These are phyloP conservation scores for Pseudozyma thailandica DNA, from an alignment of 1,284 basidiomycete genomes.

Conservation along the genomic window DNA sequence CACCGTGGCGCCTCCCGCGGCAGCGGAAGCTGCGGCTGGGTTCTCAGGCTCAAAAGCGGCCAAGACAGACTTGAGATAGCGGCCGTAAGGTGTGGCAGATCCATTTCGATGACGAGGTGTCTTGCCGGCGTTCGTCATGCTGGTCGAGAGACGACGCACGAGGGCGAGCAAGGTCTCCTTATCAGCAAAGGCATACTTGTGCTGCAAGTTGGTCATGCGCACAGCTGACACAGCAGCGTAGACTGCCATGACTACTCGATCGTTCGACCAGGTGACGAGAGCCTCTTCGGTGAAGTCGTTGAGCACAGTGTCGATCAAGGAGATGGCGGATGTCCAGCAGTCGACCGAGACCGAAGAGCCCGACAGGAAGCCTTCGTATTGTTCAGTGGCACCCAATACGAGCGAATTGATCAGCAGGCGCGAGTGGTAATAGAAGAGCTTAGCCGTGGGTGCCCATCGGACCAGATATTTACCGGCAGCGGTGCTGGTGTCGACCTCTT, in stretches of 20 bases:
- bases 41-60: constrained; percentile 43
- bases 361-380: constrained; percentile 41
- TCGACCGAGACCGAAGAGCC: constrained; percentile 50
- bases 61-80: constrained; percentile 53
- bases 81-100: constrained; percentile 55
- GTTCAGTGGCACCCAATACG: constrained; percentile 53
- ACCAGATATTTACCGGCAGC: constrained; percentile 54
- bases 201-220: constrained; percentile 53
- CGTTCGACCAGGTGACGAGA: constrained; percentile 55
- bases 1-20: constrained; percentile 2
- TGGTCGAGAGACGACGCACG: constrained; percentile 38
- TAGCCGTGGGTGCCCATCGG: constrained; percentile 53
- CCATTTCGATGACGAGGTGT: constrained; percentile 59
- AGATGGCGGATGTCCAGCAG: constrained; percentile 53
- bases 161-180: constrained; percentile 46
- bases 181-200: constrained; percentile 51
- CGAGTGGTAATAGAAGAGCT: constrained; percentile 56
- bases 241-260: constrained; percentile 56
- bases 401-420: constrained; percentile 56
- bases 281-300: constrained; percentile 49
- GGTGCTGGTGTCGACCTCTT: constrained; percentile 50
- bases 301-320: constrained; percentile 55
- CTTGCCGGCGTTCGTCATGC: constrained; percentile 55
- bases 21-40: background rate
- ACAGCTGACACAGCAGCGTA: constrained; percentile 58